A percentile compares a stretch with the other conserved stretches of the same genome.
phyloP scores from a whole-genome alignment of 2,329 filamentous ascomycete species.

The Ophiostoma triangulosporum region DNA sequence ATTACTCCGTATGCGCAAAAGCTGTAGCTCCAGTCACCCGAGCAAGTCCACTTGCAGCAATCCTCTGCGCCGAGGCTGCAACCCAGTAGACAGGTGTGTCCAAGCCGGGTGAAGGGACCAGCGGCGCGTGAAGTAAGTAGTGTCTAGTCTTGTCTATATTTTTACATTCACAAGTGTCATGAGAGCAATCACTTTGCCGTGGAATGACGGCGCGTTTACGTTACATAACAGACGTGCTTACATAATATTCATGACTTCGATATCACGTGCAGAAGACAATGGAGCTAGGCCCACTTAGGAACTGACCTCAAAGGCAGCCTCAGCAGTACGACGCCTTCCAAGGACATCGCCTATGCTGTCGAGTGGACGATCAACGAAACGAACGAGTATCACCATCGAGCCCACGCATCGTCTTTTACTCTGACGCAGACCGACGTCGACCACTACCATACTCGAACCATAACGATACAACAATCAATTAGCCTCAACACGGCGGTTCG shows the following conservation, averaged over 20 bases:
- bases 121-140: too few species aligned
- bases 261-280: not conserved
- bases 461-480: too few species aligned
- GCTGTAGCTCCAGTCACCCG: slow-evolving; percentile 13
- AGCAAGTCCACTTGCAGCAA: slow-evolving; percentile 6
- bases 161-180: too few species aligned
- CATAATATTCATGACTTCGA: not conserved
- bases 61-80: slow-evolving; percentile 14
- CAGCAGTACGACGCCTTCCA: slow-evolving; percentile 14
- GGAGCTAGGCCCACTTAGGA: slow-evolving; percentile 11
- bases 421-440: too few species aligned
- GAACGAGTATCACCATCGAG: not conserved
- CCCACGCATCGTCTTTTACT: too few species aligned
- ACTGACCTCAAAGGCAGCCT: slow-evolving; percentile 15
- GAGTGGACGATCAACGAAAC: not conserved
- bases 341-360: slow-evolving; percentile 1
- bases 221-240: not conserved
- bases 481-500: too few species aligned
- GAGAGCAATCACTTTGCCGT: too few species aligned
- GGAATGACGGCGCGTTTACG: too few species aligned
- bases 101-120: too few species aligned
- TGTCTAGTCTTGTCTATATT: not conserved
- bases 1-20: not conserved
- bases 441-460: too few species aligned
- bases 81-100: too few species aligned